These are phyloP conservation scores for Fusarium gaditjirri DNA, from an alignment of 2,329 filamentous ascomycete species.

Conservation along the genomic window DNA sequence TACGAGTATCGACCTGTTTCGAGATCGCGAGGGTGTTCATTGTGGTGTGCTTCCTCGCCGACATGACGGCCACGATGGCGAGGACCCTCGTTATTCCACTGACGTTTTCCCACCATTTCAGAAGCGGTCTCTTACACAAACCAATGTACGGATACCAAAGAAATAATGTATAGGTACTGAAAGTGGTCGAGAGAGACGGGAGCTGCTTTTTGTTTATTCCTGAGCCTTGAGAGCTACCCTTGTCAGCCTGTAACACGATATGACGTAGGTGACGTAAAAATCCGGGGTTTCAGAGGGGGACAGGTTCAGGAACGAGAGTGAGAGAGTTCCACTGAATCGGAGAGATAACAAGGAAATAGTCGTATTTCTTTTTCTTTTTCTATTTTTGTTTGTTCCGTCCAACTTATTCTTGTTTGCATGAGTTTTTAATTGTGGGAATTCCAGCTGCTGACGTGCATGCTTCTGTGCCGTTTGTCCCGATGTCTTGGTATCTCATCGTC, in stretches of 20 bases:
- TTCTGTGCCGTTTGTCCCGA: constrained; percentile 17
- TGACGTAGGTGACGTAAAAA: constrained; percentile 35
- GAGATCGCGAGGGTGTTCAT: constrained; percentile 38
- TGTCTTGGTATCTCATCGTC: constrained; percentile 19
- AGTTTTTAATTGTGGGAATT: not conserved
- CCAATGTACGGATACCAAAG: too few relatives aligned
- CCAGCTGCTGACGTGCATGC: not conserved
- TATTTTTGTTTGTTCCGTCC: not conserved
- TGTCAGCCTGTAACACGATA: constrained; percentile 4
- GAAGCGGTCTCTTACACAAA: not conserved
- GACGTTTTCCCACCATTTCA: constrained; percentile 40
- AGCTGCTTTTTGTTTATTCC: constrained; percentile 22
- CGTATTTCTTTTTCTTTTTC: constrained; percentile 8
- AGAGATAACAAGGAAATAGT: constrained; percentile 28
- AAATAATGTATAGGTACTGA: not conserved
- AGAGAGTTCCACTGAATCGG: constrained; percentile 14
- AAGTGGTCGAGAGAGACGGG: not conserved
- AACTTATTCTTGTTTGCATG: not conserved
- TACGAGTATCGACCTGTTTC: constrained; percentile 26
- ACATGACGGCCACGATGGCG: constrained; percentile 19
- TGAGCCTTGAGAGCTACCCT: not conserved
- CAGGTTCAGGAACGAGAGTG: constrained; percentile 13
- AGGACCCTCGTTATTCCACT: constrained; percentile 9
- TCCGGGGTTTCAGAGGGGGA: constrained; percentile 25
- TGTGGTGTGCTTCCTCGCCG: constrained; percentile 16